Conservation (phyloP, 1,284 basidiomycete genomes). For the Ganoderma boninense region DNA sequence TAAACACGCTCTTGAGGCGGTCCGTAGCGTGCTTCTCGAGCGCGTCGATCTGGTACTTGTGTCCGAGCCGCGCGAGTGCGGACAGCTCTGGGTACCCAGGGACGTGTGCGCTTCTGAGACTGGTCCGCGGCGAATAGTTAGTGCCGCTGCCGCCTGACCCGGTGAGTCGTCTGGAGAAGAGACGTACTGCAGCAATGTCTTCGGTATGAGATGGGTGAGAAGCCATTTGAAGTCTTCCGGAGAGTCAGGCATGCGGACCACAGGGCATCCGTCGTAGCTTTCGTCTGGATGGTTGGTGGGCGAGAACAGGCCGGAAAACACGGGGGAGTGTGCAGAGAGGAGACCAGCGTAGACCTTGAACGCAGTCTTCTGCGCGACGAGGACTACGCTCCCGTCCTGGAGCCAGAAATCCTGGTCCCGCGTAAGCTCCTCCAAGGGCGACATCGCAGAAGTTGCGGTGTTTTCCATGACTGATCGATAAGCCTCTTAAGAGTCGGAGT, state of each 20-base stretch:
- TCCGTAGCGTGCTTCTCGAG: neutral
- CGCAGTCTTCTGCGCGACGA: slow-evolving; percentile 58
- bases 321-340: slow-evolving; percentile 10
- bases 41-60: slow-evolving; percentile 15
- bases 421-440: neutral
- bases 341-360: slow-evolving; percentile 77
- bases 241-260: slow-evolving; percentile 19
- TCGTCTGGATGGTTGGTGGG: slow-evolving; percentile 6
- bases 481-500: no score
- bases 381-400: slow-evolving; percentile 70
- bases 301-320: slow-evolving; percentile 24
- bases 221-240: slow-evolving; percentile 12
- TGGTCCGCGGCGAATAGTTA: neutral
- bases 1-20: neutral
- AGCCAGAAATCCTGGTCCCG: slow-evolving; percentile 69
- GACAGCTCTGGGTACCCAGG: neutral
- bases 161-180: no score
- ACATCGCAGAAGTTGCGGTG: no score
- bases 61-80: slow-evolving; percentile 14
- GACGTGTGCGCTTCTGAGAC: neutral
- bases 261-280: slow-evolving; percentile 17
- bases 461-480: no score
- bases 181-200: neutral
- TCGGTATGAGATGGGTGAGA: slow-evolving; percentile 6
- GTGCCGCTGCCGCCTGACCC: neutral